Conservation (phyloP, 352 stramenopile genomes). For the Globisporangium sylvaticum region DNA sequence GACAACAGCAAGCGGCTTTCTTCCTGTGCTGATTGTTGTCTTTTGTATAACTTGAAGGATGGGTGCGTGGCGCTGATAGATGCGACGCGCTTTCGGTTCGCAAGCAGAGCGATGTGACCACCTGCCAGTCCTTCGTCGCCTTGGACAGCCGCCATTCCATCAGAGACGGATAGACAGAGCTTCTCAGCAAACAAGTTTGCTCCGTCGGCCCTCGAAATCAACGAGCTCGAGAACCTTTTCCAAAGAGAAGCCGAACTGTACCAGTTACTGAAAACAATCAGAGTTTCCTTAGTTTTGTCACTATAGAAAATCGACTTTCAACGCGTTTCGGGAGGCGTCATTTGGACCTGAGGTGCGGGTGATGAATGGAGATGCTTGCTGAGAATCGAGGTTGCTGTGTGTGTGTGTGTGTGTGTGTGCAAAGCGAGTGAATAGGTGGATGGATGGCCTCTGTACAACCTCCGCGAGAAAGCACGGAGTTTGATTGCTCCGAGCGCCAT, state of each 20-base stretch:
- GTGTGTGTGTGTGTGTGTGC: background rate
- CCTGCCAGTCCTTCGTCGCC: background rate
- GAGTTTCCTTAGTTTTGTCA: background rate
- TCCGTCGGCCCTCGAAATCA: too few species aligned
- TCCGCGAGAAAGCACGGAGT: background rate
- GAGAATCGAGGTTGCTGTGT: background rate
- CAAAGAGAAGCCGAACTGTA: background rate
- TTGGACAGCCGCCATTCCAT: background rate
- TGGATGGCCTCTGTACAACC: background rate
- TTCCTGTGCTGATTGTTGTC: background rate
- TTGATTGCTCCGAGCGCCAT: background rate
- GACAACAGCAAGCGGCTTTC: background rate
- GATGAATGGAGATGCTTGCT: background rate
- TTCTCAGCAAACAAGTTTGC: too few species aligned
- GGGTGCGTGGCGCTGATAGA: background rate
- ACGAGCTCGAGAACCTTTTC: background rate
- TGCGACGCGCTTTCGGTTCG: background rate
- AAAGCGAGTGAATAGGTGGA: background rate
- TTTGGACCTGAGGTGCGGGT: background rate
- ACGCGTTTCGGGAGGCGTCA: background rate
- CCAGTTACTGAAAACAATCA: background rate
- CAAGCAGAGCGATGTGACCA: background rate
- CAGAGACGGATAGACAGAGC: too few species aligned
- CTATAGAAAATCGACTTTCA: background rate
- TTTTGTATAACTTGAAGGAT: background rate